A percentile compares a stretch with the other conserved stretches of the same genome.
Conservation (phyloP, 352 stramenopile genomes). For the Phytophthora tubulina region DNA sequence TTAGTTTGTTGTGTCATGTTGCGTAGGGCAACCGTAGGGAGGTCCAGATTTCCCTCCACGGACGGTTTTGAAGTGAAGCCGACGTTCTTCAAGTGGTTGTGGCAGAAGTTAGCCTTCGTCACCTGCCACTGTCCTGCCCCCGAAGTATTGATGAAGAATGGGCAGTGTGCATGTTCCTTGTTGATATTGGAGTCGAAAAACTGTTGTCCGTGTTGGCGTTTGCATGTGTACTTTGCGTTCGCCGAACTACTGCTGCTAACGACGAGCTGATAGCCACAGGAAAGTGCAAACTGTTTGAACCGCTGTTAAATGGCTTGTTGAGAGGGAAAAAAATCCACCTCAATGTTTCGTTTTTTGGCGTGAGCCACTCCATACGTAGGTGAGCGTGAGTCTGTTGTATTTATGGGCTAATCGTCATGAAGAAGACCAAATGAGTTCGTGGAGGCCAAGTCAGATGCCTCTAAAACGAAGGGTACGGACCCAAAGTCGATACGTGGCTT, state of each 20-base stretch:
- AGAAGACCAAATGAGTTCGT: background rate
- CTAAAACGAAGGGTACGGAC: background rate
- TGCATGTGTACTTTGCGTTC: constrained; percentile 15
- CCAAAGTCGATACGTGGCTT: too few relatives aligned
- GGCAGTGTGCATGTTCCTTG: background rate
- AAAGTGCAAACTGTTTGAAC: background rate
- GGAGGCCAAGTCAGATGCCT: background rate
- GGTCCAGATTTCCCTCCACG: background rate
- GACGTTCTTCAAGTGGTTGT: constrained; percentile 31
- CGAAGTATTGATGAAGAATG: constrained; percentile 20
- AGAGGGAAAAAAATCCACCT: background rate
- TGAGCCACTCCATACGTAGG: background rate
- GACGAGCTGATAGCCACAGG: background rate
- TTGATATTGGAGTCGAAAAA: constrained; percentile 11
- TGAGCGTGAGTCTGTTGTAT: background rate
- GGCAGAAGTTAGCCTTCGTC: constrained; percentile 22
- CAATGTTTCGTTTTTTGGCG: background rate
- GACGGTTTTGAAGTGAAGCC: constrained; percentile 6
- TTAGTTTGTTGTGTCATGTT: constrained; percentile 11
- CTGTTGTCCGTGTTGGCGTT: constrained; percentile 21
- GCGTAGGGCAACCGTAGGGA: background rate
- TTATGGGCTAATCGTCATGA: background rate
- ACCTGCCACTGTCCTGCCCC: background rate
- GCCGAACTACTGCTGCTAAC: background rate
- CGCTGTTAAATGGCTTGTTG: background rate